Evolutionary conservation across 2,329 filamentous ascomycete species (phyloP).

Genomic region (Torrubiellomyces zombiae): DNA sequence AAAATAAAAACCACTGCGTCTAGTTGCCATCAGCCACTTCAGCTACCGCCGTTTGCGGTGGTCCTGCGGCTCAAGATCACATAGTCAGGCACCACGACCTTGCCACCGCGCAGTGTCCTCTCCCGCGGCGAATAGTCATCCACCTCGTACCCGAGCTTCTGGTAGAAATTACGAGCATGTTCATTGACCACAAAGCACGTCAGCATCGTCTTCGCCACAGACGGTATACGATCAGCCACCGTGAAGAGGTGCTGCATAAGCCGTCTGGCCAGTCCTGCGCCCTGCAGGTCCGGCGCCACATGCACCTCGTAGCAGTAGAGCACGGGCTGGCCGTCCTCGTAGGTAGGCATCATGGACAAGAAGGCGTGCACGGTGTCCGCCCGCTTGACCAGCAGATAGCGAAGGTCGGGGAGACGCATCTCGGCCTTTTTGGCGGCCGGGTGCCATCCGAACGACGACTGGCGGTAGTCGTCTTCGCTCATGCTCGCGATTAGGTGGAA

Average conservation of each 20-base stretch:
- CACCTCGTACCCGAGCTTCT: slow-evolving; percentile 36
- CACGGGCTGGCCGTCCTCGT: slow-evolving; percentile 47
- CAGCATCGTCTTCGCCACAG: slow-evolving; percentile 52
- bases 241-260: slow-evolving; percentile 40
- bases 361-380: slow-evolving; percentile 30
- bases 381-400: slow-evolving; percentile 46
- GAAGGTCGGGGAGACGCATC: slow-evolving; percentile 50
- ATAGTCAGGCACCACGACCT: slow-evolving; percentile 38
- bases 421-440: slow-evolving; percentile 42
- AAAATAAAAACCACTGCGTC: too few relatives aligned
- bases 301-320: slow-evolving; percentile 72
- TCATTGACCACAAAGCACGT: slow-evolving; percentile 52
- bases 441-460: slow-evolving; percentile 47
- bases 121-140: slow-evolving; percentile 39
- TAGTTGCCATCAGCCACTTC: too few relatives aligned
- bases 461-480: slow-evolving; percentile 45
- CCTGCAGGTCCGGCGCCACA: slow-evolving; percentile 36
- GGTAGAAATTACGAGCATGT: slow-evolving; percentile 42
- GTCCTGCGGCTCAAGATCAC: slow-evolving; percentile 39
- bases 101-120: slow-evolving; percentile 35
- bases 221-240: slow-evolving; percentile 35
- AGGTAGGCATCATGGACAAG: slow-evolving; percentile 54
- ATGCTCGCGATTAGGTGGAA: slow-evolving; percentile 44
- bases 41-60: slow-evolving; percentile 2
- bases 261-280: slow-evolving; percentile 43